Conservation (phyloP, 2,329 filamentous ascomycete genomes). For the Fusarium citri region DNA sequence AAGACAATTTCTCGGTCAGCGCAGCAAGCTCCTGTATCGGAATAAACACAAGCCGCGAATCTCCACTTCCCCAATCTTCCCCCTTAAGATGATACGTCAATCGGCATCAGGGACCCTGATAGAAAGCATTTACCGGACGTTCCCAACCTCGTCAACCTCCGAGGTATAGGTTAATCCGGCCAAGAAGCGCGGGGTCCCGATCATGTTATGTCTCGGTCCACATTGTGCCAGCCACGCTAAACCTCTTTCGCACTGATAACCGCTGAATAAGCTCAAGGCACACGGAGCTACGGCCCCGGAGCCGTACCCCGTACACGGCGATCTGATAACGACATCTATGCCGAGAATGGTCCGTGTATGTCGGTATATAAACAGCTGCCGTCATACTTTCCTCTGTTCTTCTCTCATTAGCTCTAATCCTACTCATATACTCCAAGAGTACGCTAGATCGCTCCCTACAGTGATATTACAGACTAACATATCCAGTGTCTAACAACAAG, state of each 20-base stretch:
- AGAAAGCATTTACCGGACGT: neutral
- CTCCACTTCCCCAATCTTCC: neutral
- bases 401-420: neutral
- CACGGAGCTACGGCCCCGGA: slow-evolving; percentile 17
- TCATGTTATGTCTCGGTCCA: slow-evolving; percentile 15
- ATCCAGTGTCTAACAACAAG: slow-evolving; percentile 29
- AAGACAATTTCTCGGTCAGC: neutral
- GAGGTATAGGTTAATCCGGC: neutral
- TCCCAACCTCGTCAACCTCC: neutral
- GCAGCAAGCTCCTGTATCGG: neutral
- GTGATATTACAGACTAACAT: neutral
- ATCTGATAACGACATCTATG: slow-evolving; percentile 8
- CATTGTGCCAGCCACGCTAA: neutral
- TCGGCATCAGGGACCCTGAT: neutral
- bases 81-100: neutral
- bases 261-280: neutral
- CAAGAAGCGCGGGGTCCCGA: slow-evolving; percentile 3
- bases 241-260: neutral
- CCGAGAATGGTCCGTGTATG: slow-evolving; percentile 6
- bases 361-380: neutral
- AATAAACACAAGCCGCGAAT: neutral
- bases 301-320: slow-evolving; percentile 9
- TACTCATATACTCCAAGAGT: neutral
- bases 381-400: too few species aligned
- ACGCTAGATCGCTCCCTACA: neutral